A percentile compares a stretch with the other conserved stretches of the same genome.
phyloP scores from a whole-genome alignment of 306 rosid species.

The Urtica urens region DNA sequence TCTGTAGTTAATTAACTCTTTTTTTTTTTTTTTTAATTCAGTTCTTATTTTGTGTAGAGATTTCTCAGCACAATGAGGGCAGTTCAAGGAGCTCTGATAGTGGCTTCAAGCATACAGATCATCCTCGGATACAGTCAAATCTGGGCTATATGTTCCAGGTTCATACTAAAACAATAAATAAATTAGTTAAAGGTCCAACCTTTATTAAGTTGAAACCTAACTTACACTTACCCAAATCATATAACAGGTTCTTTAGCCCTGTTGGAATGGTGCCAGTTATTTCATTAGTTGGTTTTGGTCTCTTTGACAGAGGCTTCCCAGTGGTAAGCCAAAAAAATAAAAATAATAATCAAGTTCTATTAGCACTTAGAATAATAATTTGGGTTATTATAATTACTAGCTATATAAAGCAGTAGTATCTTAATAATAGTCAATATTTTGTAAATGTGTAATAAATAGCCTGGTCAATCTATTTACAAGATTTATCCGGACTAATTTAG shows the following conservation, averaged over 20 bases:
- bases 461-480: too few relatives aligned
- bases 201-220: not conserved
- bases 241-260: conserved; percentile 91
- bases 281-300: conserved; percentile 85
- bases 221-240: too few relatives aligned
- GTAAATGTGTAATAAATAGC: too few relatives aligned
- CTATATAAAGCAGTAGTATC: too few relatives aligned
- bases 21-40: not conserved
- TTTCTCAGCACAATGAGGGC: conserved; percentile 88
- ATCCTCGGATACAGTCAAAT: conserved; percentile 89
- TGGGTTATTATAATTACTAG: too few relatives aligned
- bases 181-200: not conserved
- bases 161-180: not conserved
- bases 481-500: too few relatives aligned
- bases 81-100: conserved; percentile 86
- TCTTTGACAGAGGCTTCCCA: conserved; percentile 96
- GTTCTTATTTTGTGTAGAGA: conserved; percentile 39
- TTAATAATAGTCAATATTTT: too few relatives aligned
- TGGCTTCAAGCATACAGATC: conserved; percentile 87
- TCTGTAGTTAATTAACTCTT: not conserved
- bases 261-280: conserved; percentile 98
- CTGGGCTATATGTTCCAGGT: conserved; percentile 99
- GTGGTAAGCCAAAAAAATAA: conserved; percentile 71
- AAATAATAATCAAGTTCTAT: too few relatives aligned
- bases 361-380: too few relatives aligned